These are phyloP conservation scores for Artemisia tridentata DNA, from an alignment of 129 eudicot species.

Conservation along the genomic window DNA sequence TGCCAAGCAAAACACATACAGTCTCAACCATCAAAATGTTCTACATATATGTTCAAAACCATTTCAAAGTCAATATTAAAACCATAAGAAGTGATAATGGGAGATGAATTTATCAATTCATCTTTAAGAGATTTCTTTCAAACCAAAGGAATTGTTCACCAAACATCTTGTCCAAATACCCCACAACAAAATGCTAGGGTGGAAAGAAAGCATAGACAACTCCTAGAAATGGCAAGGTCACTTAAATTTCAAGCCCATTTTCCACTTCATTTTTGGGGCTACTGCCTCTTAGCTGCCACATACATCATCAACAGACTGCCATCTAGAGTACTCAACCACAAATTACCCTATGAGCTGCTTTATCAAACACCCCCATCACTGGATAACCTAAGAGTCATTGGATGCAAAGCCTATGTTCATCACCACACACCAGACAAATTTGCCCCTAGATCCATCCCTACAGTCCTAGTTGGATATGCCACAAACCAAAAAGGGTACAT, in stretches of 20 bases:
- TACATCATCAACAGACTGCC: not conserved
- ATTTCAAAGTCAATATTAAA: no score
- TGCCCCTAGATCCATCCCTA: not conserved
- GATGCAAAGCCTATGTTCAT: not conserved
- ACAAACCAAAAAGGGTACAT: not conserved
- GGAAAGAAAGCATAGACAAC: not conserved
- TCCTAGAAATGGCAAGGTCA: not conserved
- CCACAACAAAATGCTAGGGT: not conserved
- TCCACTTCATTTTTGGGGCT: not conserved
- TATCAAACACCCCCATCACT: not conserved
- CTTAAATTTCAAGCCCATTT: not conserved
- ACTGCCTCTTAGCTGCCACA: not conserved
- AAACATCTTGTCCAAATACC: not conserved
- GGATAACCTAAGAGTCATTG: not conserved
- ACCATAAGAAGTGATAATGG: not conserved
- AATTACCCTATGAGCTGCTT: not conserved
- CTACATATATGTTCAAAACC: not conserved
- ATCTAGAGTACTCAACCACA: not conserved
- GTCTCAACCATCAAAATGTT: not conserved
- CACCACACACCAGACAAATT: not conserved
- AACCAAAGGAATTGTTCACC: not conserved
- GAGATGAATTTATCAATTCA: no score
- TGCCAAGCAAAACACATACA: not conserved
- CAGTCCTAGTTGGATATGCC: not conserved
- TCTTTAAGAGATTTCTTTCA: not conserved